Evolutionary conservation across 1,139 yeast genomes (phyloP).

Genomic region (Groenewaldozyma auringiensis): DNA sequence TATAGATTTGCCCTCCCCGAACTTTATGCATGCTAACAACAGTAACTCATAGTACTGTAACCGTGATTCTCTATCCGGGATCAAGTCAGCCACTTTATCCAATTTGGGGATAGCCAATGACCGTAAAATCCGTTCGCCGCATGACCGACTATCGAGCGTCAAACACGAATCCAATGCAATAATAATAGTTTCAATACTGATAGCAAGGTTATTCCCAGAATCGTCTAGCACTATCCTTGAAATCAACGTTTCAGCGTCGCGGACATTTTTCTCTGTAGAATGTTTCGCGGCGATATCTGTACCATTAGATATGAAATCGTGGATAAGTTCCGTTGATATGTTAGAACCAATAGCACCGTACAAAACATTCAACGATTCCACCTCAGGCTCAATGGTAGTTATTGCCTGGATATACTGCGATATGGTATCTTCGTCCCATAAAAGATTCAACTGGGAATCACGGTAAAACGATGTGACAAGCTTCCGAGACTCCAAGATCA

Average conservation of each 20-base stretch:
- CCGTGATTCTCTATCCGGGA: conserved; percentile 11
- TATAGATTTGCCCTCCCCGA: conserved; percentile 16
- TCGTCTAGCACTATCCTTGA: conserved; percentile 8
- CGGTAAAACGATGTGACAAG: conserved; percentile 14
- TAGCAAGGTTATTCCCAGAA: conserved; percentile 2
- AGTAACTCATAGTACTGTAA: conserved; percentile 24
- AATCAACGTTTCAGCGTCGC: conserved; percentile 8
- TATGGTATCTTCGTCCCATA: conserved; percentile 8
- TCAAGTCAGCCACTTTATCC: conserved; percentile 6
- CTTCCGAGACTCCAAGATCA: conserved; percentile 18
- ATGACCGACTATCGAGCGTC: conserved; percentile 11
- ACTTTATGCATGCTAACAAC: conserved; percentile 21
- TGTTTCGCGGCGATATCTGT: conserved; percentile 1
- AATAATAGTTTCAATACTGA: conserved; percentile 16
- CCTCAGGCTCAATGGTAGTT: conserved; percentile 8
- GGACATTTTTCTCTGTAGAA: background rate
- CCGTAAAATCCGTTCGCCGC: conserved; percentile 15
- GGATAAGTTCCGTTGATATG: conserved; percentile 7
- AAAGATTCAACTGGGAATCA: conserved; percentile 4
- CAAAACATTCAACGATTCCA: conserved; percentile 9
- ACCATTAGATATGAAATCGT: conserved; percentile 7
- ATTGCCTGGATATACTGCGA: conserved; percentile 7
- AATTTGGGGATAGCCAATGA: conserved; percentile 14
- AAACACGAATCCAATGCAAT: conserved; percentile 20
- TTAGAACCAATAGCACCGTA: conserved; percentile 3